Percentiles rank a stretch among this genome's conserved stretches.
Conservation (phyloP, 2,329 filamentous ascomycete genomes). For the Neofusicoccum ribis region DNA sequence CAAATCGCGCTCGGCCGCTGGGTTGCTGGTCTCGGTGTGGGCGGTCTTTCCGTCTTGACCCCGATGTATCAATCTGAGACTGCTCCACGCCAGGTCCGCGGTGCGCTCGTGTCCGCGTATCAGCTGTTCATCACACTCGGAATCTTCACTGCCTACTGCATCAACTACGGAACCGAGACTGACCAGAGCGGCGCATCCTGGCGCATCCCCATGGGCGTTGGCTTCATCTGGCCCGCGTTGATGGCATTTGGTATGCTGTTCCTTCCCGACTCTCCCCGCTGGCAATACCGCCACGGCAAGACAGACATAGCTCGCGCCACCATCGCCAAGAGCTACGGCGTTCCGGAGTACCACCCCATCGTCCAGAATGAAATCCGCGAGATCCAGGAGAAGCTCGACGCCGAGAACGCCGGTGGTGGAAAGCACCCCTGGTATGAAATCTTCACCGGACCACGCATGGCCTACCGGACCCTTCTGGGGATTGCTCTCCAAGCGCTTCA, state of each 20-base stretch:
- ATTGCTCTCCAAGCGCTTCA: constrained; percentile 73
- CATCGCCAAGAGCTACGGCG: constrained; percentile 57
- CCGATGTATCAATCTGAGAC: constrained; percentile 67
- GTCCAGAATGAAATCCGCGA: constrained; percentile 56
- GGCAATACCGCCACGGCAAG: constrained; percentile 58
- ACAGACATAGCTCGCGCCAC: constrained; percentile 52
- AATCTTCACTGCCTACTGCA: constrained; percentile 55
- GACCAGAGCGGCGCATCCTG: constrained; percentile 53
- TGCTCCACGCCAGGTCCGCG: constrained; percentile 64
- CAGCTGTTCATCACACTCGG: constrained; percentile 71
- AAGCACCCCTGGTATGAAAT: constrained; percentile 67
- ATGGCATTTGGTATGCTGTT: constrained; percentile 56
- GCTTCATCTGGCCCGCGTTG: constrained; percentile 57
- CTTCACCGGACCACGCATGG: constrained; percentile 65
- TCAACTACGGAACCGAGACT: constrained; percentile 60
- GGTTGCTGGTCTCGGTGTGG: constrained; percentile 67
- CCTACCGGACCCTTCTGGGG: constrained; percentile 64
- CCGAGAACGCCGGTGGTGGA: constrained; percentile 46
- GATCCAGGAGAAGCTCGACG: constrained; percentile 57
- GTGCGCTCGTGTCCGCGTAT: constrained; percentile 59
- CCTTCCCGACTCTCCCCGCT: constrained; percentile 59
- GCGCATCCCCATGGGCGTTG: constrained; percentile 64
- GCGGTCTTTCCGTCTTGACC: constrained; percentile 60
- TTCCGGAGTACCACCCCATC: constrained; percentile 56
- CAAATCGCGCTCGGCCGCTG: constrained; percentile 66